A percentile compares a stretch with the other conserved stretches of the same genome.
These are phyloP conservation scores for Westerdykella aurantiaca DNA, from an alignment of 2,329 filamentous ascomycete genomes.

Conservation along the genomic window DNA sequence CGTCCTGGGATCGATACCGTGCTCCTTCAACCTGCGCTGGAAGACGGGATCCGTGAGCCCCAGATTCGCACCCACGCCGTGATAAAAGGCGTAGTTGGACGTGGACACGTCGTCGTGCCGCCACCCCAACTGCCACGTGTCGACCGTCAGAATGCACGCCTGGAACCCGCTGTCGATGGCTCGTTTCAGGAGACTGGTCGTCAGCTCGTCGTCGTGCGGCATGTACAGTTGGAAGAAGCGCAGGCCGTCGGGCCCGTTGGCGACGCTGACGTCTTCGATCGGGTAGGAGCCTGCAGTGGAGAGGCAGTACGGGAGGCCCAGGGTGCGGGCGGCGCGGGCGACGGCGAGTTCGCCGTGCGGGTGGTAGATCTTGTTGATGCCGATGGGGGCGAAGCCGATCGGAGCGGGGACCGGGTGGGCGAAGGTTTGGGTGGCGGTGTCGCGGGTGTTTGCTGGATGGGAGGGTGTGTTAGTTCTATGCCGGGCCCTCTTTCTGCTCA, in stretches of 20 bases:
- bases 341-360: conserved; percentile 54
- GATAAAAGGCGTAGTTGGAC: conserved; percentile 59
- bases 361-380: conserved; percentile 62
- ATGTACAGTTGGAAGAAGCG: conserved; percentile 61
- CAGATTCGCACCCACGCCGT: conserved; percentile 54
- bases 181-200: conserved; percentile 51
- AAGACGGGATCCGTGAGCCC: conserved; percentile 58
- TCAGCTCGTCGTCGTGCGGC: conserved; percentile 57
- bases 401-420: conserved; percentile 55
- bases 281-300: conserved; percentile 52
- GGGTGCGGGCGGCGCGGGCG: conserved; percentile 54
- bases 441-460: conserved; percentile 42
- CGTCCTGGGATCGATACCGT: conserved; percentile 49
- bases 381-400: conserved; percentile 60
- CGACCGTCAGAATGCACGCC: conserved; percentile 55
- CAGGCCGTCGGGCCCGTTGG: conserved; percentile 46
- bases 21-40: conserved; percentile 46
- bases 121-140: conserved; percentile 61
- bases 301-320: conserved; percentile 56
- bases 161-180: conserved; percentile 52
- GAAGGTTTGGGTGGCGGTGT: conserved; percentile 55
- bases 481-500: too few species aligned
- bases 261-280: conserved; percentile 54
- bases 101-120: conserved; percentile 53
- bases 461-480: too few species aligned